Conservation (phyloP, 148 eudicot genomes). For the Fagopyrum esculentum region DNA sequence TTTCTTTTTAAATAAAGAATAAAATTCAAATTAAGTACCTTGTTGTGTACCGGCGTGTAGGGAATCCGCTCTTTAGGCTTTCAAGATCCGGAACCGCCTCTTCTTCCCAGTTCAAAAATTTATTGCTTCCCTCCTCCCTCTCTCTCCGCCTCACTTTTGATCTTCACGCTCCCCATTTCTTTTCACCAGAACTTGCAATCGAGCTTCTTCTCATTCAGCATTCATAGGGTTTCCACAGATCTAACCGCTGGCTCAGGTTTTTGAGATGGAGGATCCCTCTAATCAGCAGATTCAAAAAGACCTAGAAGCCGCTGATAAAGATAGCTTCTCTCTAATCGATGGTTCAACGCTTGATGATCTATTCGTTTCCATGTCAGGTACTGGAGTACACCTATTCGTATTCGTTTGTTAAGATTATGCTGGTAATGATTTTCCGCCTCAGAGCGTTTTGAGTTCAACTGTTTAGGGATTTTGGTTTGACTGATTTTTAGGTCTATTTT, state of each 20-base stretch:
- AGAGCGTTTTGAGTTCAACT: neutral
- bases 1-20: too few relatives aligned
- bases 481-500: constrained; percentile 6
- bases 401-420: neutral
- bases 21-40: neutral
- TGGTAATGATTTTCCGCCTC: neutral
- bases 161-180: neutral
- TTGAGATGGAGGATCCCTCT: constrained; percentile 5
- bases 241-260: neutral
- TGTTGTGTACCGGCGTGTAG: neutral
- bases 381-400: neutral
- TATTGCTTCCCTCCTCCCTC: constrained; percentile 3
- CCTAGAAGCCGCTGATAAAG: neutral
- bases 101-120: constrained; percentile 11
- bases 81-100: constrained; percentile 11
- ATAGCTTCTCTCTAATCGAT: constrained; percentile 8
- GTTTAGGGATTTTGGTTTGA: neutral
- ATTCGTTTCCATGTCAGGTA: constrained; percentile 9
- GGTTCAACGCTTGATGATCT: constrained; percentile 7
- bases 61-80: neutral
- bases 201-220: neutral
- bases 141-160: neutral
- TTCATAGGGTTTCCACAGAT: constrained; percentile 3
- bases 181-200: neutral
- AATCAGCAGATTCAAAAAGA: neutral